Conservation (phyloP, 2,329 filamentous ascomycete genomes). For the Trichoderma afroharzianum region DNA sequence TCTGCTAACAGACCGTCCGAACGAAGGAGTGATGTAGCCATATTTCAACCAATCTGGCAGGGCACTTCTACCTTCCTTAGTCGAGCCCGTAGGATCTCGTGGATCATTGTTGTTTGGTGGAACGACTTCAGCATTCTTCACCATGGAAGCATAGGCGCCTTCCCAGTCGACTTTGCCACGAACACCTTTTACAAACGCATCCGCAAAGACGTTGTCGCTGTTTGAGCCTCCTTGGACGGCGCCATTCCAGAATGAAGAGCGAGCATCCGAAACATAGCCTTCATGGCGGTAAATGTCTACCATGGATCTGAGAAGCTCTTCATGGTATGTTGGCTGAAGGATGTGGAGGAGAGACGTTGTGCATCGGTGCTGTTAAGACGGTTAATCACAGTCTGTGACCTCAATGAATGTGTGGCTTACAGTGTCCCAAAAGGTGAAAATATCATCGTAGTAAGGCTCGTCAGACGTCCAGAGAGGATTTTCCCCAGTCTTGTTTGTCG, state of each 20-base stretch:
- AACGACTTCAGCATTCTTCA: conserved; percentile 62
- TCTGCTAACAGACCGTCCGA: conserved; percentile 58
- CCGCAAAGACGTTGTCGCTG: conserved; percentile 67
- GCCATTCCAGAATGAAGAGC: conserved; percentile 67
- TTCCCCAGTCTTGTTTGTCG: conserved; percentile 67
- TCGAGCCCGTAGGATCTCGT: conserved; percentile 56
- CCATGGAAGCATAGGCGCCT: conserved; percentile 59
- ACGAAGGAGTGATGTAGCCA: conserved; percentile 63
- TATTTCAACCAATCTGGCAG: conserved; percentile 63
- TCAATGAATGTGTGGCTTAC: conserved; percentile 17
- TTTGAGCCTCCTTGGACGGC: conserved; percentile 67
- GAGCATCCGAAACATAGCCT: conserved; percentile 61
- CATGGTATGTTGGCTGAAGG: conserved; percentile 58
- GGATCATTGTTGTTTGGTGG: conserved; percentile 58
- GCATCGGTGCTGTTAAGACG: conserved; percentile 52
- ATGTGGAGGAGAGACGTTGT: conserved; percentile 63
- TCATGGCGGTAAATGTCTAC: conserved; percentile 66
- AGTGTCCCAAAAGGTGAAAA: conserved; percentile 65
- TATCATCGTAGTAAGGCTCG: conserved; percentile 69
- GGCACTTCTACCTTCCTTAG: conserved; percentile 65
- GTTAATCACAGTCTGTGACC: neutral
- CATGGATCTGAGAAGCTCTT: conserved; percentile 62
- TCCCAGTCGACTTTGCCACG: conserved; percentile 61
- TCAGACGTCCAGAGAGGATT: conserved; percentile 61
- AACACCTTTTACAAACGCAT: conserved; percentile 68